Percentiles rank a stretch among this genome's conserved stretches.
Evolutionary conservation across 1,284 basidiomycete genomes (phyloP).

Genomic region (Cutaneotrichosporon dermatis): DNA sequence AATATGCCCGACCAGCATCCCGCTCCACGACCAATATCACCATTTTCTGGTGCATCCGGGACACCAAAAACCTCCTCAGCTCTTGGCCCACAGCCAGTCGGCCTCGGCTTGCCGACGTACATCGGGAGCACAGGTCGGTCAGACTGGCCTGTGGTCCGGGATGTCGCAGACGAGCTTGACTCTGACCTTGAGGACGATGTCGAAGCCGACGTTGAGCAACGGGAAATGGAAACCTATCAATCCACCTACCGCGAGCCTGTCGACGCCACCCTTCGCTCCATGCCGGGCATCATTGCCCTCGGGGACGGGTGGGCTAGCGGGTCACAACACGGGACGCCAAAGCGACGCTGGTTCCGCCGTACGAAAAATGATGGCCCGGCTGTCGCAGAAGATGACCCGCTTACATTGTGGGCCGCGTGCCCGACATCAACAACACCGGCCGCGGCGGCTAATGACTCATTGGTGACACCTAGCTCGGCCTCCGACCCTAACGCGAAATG

Average conservation of each 20-base stretch:
- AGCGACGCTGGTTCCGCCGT: constrained; percentile 10
- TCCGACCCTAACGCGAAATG: constrained; percentile 12
- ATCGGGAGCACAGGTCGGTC: constrained; percentile 7
- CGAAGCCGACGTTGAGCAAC: constrained; percentile 3
- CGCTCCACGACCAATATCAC: background rate
- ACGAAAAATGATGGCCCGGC: background rate
- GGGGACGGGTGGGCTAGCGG: constrained; percentile 44
- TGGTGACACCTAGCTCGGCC: background rate
- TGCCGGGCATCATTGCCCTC: constrained; percentile 37
- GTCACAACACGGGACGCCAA: constrained; percentile 9
- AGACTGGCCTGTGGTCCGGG: constrained; percentile 9
- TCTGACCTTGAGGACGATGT: too few relatives aligned
- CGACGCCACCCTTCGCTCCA: constrained; percentile 28
- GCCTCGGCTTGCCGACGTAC: constrained; percentile 8
- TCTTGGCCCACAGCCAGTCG: background rate
- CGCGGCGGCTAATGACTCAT: background rate
- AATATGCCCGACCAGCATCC: constrained; percentile 11
- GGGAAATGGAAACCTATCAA: constrained; percentile 21
- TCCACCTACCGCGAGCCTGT: constrained; percentile 18
- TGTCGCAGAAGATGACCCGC: constrained; percentile 9
- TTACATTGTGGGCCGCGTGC: constrained; percentile 10
- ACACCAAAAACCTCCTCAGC: too few relatives aligned
- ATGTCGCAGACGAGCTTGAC: constrained; percentile 6
- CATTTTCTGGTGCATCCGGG: background rate
- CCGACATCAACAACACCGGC: background rate